Evolutionary conservation across 305 asterid species (phyloP).

Genomic region (Fraxinus albicans): DNA sequence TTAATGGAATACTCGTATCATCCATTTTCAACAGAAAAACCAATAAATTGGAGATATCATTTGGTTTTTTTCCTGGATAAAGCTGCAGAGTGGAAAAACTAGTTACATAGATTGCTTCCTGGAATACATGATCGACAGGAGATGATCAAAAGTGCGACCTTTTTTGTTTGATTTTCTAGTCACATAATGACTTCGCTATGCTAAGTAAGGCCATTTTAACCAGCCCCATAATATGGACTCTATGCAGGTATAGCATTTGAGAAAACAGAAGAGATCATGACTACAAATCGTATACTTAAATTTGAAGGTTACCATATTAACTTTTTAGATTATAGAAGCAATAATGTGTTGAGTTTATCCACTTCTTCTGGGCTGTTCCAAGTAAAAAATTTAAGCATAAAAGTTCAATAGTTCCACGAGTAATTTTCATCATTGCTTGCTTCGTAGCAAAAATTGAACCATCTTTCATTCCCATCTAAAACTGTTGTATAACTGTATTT

Average conservation of each 20-base stretch:
- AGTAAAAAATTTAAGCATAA: not conserved
- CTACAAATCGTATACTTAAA: not conserved
- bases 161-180: not conserved
- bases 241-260: not conserved
- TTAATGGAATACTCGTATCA: not conserved
- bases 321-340: not conserved
- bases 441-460: slow-evolving; percentile 2
- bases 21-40: not conserved
- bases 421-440: not conserved
- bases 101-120: not conserved
- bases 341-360: not conserved
- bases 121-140: not conserved
- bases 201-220: not conserved
- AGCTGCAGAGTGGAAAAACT: not conserved
- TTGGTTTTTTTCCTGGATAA: not conserved
- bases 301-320: not conserved
- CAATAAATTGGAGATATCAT: not conserved
- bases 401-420: not conserved
- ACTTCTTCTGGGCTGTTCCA: not conserved
- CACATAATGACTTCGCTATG: not conserved
- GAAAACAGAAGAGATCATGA: not conserved
- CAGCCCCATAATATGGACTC: not conserved
- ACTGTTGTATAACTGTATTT: not conserved
- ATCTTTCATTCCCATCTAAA: not conserved
- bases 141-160: not conserved